These are phyloP conservation scores for Sclerotiophoma versabilis DNA, from an alignment of 2,329 filamentous ascomycete species.

Conservation along the genomic window DNA sequence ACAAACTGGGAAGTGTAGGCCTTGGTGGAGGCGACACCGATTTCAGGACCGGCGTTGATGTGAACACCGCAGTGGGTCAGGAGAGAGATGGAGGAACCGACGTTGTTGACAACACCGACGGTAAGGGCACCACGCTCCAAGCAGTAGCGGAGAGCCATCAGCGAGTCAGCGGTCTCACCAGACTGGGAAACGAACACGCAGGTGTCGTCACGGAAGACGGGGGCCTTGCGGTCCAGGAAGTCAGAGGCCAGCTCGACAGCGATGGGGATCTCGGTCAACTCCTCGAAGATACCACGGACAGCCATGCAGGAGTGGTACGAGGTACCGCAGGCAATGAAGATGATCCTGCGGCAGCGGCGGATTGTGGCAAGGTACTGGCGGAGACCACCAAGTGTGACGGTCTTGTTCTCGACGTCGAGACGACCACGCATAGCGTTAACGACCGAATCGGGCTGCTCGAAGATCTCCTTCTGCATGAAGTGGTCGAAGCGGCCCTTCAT, in stretches of 20 bases:
- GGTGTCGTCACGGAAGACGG: slow-evolving; percentile 98
- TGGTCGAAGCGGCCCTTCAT: slow-evolving; percentile 99
- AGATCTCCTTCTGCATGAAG: slow-evolving; percentile 99
- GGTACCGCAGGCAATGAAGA: slow-evolving; percentile 98
- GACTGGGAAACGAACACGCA: slow-evolving; percentile 99
- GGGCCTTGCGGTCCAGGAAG: slow-evolving; percentile 94
- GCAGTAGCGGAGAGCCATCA: slow-evolving; percentile 97
- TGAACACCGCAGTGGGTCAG: slow-evolving; percentile 99
- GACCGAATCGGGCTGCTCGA: slow-evolving; percentile 98
- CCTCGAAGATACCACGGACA: slow-evolving; percentile 96
- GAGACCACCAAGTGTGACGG: slow-evolving; percentile 92
- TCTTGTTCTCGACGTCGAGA: slow-evolving; percentile 91
- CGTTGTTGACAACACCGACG: slow-evolving; percentile 97
- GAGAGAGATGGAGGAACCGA: slow-evolving; percentile 97
- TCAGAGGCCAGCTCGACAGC: slow-evolving; percentile 96
- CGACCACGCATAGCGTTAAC: slow-evolving; percentile 99
- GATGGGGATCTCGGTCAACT: slow-evolving; percentile 97
- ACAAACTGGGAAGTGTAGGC: slow-evolving; percentile 99
- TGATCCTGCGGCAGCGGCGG: slow-evolving; percentile 93
- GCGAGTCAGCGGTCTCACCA: slow-evolving; percentile 95
- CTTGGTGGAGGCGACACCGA: slow-evolving; percentile 98
- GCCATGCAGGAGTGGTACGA: slow-evolving; percentile 99
- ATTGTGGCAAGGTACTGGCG: slow-evolving; percentile 97
- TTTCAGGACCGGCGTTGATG: slow-evolving; percentile 98
- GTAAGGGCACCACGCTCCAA: slow-evolving; percentile 96